Evolutionary conservation across 306 rosid genomes (phyloP).

Genomic region (Quercus berberidifolia): DNA sequence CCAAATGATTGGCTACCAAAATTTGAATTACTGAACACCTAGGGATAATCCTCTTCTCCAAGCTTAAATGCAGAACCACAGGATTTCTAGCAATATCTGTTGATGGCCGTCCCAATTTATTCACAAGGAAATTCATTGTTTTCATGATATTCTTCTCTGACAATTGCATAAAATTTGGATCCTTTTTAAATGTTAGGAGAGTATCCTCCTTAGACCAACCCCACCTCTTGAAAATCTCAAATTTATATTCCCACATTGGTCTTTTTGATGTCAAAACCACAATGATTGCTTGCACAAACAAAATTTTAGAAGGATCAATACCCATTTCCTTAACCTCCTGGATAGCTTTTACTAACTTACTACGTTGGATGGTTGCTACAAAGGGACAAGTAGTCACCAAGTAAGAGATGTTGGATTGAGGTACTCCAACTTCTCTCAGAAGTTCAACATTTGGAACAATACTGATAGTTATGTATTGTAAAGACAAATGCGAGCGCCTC

Average conservation of each 20-base stretch:
- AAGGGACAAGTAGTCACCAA: background rate
- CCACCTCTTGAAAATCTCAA: slow-evolving; percentile 19
- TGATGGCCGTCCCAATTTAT: slow-evolving; percentile 16
- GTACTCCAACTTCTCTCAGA: slow-evolving; percentile 29
- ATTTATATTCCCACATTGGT: slow-evolving; percentile 8
- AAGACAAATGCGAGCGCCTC: background rate
- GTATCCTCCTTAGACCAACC: slow-evolving; percentile 22
- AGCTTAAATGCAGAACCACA: background rate
- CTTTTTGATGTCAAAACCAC: background rate
- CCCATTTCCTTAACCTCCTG: slow-evolving; percentile 20
- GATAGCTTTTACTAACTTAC: background rate
- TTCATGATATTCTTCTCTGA: slow-evolving; percentile 9
- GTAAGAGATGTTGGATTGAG: background rate
- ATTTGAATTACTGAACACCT: slow-evolving; percentile 19
- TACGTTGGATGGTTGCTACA: background rate
- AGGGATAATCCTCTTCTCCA: slow-evolving; percentile 24
- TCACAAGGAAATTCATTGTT: slow-evolving; percentile 17
- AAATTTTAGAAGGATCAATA: background rate
- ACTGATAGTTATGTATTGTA: background rate
- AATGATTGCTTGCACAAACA: slow-evolving; percentile 15
- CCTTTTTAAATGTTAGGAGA: slow-evolving; percentile 24
- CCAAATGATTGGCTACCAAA: slow-evolving; percentile 7
- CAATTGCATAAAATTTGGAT: slow-evolving; percentile 14
- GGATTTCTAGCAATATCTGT: slow-evolving; percentile 12
- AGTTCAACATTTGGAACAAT: slow-evolving; percentile 14